phyloP scores from a whole-genome alignment of 106 monocot genomes.

The Dendrobium nobile region DNA sequence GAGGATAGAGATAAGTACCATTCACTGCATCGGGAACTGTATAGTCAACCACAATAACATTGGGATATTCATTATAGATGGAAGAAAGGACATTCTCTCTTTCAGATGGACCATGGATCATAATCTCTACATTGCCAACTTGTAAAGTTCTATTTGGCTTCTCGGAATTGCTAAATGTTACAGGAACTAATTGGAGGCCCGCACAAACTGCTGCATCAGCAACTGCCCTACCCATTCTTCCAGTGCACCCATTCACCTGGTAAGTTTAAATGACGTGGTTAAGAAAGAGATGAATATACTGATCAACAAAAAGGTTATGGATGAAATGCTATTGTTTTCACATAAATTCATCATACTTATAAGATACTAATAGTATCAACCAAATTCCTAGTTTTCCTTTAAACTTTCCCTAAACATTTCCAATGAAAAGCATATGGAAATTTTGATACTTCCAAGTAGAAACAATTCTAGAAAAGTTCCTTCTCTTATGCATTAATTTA shows the following conservation, averaged over 20 bases:
- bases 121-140: slow-evolving; percentile 45
- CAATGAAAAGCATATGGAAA: not conserved
- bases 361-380: not conserved
- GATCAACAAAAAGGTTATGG: not conserved
- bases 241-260: slow-evolving; percentile 45
- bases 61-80: slow-evolving; percentile 44
- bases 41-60: slow-evolving; percentile 75
- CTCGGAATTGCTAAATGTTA: slow-evolving; percentile 57
- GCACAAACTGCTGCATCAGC: slow-evolving; percentile 38
- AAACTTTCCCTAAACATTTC: not conserved
- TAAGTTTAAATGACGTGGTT: not conserved
- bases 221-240: slow-evolving; percentile 49
- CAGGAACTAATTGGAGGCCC: slow-evolving; percentile 39
- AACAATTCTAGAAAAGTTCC: not conserved
- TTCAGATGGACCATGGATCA: slow-evolving; percentile 48
- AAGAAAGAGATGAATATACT: not conserved
- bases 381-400: not conserved
- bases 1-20: slow-evolving; percentile 14
- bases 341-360: not conserved
- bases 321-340: not conserved
- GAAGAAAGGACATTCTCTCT: slow-evolving; percentile 61
- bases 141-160: slow-evolving; percentile 33
- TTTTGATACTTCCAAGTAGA: not conserved
- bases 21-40: slow-evolving; percentile 59
- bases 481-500: not conserved